phyloP scores from a whole-genome alignment of 495 filamentous ascomycete genomes.

The Aspergillus biplanus region DNA sequence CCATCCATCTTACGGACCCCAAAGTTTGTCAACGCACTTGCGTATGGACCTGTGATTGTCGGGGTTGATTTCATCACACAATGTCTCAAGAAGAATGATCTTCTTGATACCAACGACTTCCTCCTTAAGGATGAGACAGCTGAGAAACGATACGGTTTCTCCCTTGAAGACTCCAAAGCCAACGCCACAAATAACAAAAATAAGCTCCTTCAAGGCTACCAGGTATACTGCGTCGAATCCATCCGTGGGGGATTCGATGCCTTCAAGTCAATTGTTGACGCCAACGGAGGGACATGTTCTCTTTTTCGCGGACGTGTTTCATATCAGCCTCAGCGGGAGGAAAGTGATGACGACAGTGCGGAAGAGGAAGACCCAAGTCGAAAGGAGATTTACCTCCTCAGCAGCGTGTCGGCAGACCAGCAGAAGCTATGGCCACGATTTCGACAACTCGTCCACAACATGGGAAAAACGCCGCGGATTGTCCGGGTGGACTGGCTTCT shows the following conservation, averaged over 20 bases:
- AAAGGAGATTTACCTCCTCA: slow-evolving; percentile 79
- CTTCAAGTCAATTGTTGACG: slow-evolving; percentile 79
- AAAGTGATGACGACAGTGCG: slow-evolving; percentile 51
- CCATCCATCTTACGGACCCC: slow-evolving; percentile 83
- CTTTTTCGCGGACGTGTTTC: slow-evolving; percentile 75
- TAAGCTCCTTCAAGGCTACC: slow-evolving; percentile 69
- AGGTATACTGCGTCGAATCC: slow-evolving; percentile 77
- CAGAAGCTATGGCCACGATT: slow-evolving; percentile 79
- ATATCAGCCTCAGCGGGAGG: slow-evolving; percentile 49
- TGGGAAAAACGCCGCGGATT: slow-evolving; percentile 73
- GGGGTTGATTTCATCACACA: slow-evolving; percentile 77
- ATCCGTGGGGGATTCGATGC: slow-evolving; percentile 81
- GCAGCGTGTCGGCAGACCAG: slow-evolving; percentile 64
- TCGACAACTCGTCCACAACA: slow-evolving; percentile 69
- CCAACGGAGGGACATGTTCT: slow-evolving; percentile 83
- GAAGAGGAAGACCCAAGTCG: slow-evolving; percentile 62
- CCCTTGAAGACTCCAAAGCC: slow-evolving; percentile 62
- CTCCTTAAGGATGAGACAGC: slow-evolving; percentile 68
- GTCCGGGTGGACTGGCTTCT: slow-evolving; percentile 87
- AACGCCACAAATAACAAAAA: slow-evolving; percentile 77
- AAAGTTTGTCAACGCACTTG: slow-evolving; percentile 89
- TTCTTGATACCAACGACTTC: slow-evolving; percentile 63
- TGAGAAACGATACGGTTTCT: slow-evolving; percentile 70
- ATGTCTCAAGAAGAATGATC: slow-evolving; percentile 64
- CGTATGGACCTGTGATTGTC: slow-evolving; percentile 73